These are phyloP conservation scores for Coniella vitis DNA, from an alignment of 2,329 filamentous ascomycete genomes.

Conservation along the genomic window DNA sequence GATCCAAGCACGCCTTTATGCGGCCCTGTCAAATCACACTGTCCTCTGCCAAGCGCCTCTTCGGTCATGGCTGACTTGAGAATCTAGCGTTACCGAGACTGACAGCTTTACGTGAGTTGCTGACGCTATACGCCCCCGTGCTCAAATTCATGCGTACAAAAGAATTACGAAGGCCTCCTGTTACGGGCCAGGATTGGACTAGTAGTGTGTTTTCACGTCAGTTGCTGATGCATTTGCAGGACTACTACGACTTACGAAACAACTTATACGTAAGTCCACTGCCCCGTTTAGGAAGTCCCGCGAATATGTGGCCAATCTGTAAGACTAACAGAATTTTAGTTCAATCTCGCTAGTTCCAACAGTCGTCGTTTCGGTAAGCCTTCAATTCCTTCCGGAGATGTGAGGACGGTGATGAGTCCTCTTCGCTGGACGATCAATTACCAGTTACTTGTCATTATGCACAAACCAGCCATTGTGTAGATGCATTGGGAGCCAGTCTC, in stretches of 20 bases:
- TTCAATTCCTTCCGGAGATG: neutral
- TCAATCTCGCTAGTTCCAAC: conserved; percentile 11
- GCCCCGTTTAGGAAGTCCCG: too few relatives aligned
- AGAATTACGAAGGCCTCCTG: too few relatives aligned
- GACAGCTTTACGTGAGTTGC: conserved; percentile 1
- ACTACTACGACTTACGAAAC: neutral
- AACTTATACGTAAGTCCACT: neutral
- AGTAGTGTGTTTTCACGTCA: neutral
- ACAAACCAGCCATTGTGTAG: too few relatives aligned
- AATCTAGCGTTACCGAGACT: neutral
- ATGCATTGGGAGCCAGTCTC: too few relatives aligned
- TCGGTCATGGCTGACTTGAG: neutral
- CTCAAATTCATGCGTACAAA: too few relatives aligned
- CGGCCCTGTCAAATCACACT: neutral
- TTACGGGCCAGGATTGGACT: neutral
- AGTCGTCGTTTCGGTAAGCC: conserved; percentile 13
- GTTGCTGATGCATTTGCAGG: conserved; percentile 1
- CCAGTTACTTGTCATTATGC: too few relatives aligned
- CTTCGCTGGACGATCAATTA: too few relatives aligned
- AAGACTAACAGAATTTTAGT: conserved; percentile 4
- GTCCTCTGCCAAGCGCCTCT: too few relatives aligned
- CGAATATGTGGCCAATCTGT: neutral
- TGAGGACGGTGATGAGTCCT: too few relatives aligned
- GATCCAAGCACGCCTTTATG: too few relatives aligned
- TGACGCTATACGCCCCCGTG: neutral